A percentile compares a stretch with the other conserved stretches of the same genome.
phyloP scores from a whole-genome alignment of 768 basidiomycete genomes.

The Tricholoma terreum region DNA sequence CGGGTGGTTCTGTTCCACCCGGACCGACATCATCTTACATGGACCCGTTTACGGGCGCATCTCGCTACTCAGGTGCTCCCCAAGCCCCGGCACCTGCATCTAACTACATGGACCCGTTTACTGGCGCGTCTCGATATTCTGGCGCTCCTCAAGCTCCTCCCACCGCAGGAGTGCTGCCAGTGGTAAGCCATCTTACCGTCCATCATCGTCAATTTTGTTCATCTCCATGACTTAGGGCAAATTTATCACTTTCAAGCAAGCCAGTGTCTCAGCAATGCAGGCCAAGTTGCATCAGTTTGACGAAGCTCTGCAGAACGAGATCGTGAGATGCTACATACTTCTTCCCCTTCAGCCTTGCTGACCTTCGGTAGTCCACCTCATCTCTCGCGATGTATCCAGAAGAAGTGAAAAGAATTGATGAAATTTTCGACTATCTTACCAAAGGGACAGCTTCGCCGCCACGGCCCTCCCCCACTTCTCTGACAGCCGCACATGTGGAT shows the following conservation, averaged over 20 bases:
- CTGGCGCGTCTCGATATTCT: slow-evolving; percentile 64
- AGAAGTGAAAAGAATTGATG: slow-evolving; percentile 56
- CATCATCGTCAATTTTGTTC: not conserved
- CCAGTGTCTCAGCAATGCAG: slow-evolving; percentile 73
- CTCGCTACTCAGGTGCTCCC: slow-evolving; percentile 51
- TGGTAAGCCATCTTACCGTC: slow-evolving; percentile 32
- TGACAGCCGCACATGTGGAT: slow-evolving; percentile 54
- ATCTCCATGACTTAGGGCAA: slow-evolving; percentile 42
- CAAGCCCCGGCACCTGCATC: slow-evolving; percentile 33
- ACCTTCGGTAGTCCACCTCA: slow-evolving; percentile 55
- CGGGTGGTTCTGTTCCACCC: slow-evolving; percentile 30
- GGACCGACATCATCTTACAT: slow-evolving; percentile 38
- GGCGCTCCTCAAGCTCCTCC: slow-evolving; percentile 36
- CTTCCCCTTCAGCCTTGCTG: not conserved
- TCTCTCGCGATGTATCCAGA: slow-evolving; percentile 68
- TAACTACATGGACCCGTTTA: slow-evolving; percentile 61
- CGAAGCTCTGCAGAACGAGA: slow-evolving; percentile 61
- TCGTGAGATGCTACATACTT: slow-evolving; percentile 42
- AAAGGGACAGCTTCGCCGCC: slow-evolving; percentile 41
- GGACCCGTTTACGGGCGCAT: slow-evolving; percentile 75
- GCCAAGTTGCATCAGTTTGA: slow-evolving; percentile 76
- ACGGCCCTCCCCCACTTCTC: slow-evolving; percentile 27
- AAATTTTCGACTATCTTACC: slow-evolving; percentile 58
- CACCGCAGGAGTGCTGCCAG: slow-evolving; percentile 45
- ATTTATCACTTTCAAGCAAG: slow-evolving; percentile 81